Conservation (phyloP, 805 yeast genomes). For the Yarrowia deformans region DNA sequence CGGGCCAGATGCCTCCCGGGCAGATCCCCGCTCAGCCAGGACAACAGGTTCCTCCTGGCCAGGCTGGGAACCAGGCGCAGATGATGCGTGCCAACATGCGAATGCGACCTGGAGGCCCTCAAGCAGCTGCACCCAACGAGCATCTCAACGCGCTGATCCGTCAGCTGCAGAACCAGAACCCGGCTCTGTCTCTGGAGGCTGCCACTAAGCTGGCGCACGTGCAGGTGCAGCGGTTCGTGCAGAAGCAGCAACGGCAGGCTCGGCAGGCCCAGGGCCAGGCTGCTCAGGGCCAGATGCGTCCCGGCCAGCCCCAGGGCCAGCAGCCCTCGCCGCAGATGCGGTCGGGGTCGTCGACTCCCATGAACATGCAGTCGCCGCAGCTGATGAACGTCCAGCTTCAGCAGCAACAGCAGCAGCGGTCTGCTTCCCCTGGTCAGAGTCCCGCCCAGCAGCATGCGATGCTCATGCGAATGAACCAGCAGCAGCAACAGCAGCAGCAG, state of each 20-base stretch:
- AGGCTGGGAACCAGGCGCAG: constrained; percentile 23
- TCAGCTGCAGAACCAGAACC: constrained; percentile 46
- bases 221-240: constrained; percentile 48
- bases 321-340: constrained; percentile 25
- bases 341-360: constrained; percentile 39
- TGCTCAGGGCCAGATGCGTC: constrained; percentile 23
- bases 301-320: constrained; percentile 13
- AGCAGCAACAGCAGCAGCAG: constrained; percentile 2
- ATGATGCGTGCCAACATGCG: constrained; percentile 32
- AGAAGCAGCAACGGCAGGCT: constrained; percentile 44
- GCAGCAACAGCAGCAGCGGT: constrained; percentile 39
- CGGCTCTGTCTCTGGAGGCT: constrained; percentile 49
- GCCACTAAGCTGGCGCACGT: constrained; percentile 49
- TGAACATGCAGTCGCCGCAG: constrained; percentile 39
- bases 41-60: constrained; percentile 15
- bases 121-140: constrained; percentile 41
- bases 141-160: constrained; percentile 44
- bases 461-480: constrained; percentile 38
- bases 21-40: constrained; percentile 21
- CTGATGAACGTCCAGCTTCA: constrained; percentile 36
- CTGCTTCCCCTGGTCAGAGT: constrained; percentile 34
- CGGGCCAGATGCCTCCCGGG: constrained; percentile 19
- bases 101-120: constrained; percentile 26
- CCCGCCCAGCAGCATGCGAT: constrained; percentile 39
- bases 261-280: constrained; percentile 40